A percentile compares a stretch with the other conserved stretches of the same genome.
These are phyloP conservation scores for Sanghuangporus baumii DNA, from an alignment of 1,284 basidiomycete species.

Conservation along the genomic window DNA sequence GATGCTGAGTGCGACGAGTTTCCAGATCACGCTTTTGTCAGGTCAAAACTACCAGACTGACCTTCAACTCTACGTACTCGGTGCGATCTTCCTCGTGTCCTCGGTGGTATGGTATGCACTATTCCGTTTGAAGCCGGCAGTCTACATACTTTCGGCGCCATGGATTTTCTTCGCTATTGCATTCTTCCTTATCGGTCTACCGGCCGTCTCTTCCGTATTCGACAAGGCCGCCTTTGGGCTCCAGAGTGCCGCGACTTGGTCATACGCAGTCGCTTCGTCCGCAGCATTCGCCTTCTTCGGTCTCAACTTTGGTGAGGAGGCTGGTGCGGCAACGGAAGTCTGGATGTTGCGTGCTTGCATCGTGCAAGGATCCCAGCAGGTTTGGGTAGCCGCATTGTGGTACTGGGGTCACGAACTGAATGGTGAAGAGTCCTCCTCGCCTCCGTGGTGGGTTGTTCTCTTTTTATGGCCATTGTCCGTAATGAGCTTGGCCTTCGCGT, in stretches of 20 bases:
- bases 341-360: conserved; percentile 87
- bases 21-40: conserved; percentile 86
- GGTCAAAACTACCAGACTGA: conserved; percentile 80
- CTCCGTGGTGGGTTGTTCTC: conserved; percentile 81
- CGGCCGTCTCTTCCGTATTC: conserved; percentile 66
- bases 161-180: conserved; percentile 88
- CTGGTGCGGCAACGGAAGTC: conserved; percentile 86
- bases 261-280: conserved; percentile 83
- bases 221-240: conserved; percentile 58
- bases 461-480: conserved; percentile 80
- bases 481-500: conserved; percentile 71
- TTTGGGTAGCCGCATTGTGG: conserved; percentile 92
- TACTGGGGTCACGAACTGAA: conserved; percentile 88
- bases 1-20: conserved; percentile 86
- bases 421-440: conserved; percentile 38
- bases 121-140: conserved; percentile 83
- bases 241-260: conserved; percentile 80
- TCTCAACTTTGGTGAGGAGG: conserved; percentile 94
- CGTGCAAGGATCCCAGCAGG: conserved; percentile 89
- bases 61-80: conserved; percentile 84
- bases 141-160: conserved; percentile 79
- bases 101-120: conserved; percentile 87
- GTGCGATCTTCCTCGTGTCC: conserved; percentile 78
- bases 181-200: conserved; percentile 86
- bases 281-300: conserved; percentile 91